phyloP scores from a whole-genome alignment of 805 yeast genomes.

The Metschnikowia sp. region DNA sequence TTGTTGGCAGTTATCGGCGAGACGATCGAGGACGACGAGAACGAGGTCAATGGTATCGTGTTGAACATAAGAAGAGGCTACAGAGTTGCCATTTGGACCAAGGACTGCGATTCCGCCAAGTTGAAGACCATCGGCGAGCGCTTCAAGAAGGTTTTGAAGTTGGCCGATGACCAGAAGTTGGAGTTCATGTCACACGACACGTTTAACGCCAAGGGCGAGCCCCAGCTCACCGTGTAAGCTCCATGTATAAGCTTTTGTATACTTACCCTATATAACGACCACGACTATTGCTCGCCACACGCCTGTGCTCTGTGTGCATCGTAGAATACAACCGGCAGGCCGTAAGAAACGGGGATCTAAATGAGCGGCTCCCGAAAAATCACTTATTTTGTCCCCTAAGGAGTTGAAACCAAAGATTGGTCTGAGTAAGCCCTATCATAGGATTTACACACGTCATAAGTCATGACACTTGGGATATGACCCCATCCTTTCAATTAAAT shows the following conservation, averaged over 20 bases:
- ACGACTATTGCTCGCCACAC: neutral
- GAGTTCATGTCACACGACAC: slow-evolving; percentile 76
- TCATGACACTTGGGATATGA: too few relatives aligned
- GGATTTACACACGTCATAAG: too few relatives aligned
- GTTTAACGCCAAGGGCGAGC: slow-evolving; percentile 36
- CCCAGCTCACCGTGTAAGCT: slow-evolving; percentile 19
- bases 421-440: too few relatives aligned
- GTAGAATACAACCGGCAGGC: too few relatives aligned
- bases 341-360: too few relatives aligned
- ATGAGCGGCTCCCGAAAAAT: too few relatives aligned
- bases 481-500: too few relatives aligned
- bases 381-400: too few relatives aligned
- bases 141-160: slow-evolving; percentile 79
- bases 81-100: slow-evolving; percentile 93
- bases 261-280: slow-evolving; percentile 17
- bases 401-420: too few relatives aligned
- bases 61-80: slow-evolving; percentile 74
- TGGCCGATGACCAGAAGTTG: slow-evolving; percentile 68
- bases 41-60: slow-evolving; percentile 92
- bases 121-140: slow-evolving; percentile 77
- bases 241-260: slow-evolving; percentile 7
- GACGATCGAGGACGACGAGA: slow-evolving; percentile 78
- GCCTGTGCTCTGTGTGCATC: neutral
- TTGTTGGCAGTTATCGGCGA: slow-evolving; percentile 91
- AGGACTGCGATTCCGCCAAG: slow-evolving; percentile 61